Conservation (phyloP, 306 rosid genomes). For the Begonia masoniana region DNA sequence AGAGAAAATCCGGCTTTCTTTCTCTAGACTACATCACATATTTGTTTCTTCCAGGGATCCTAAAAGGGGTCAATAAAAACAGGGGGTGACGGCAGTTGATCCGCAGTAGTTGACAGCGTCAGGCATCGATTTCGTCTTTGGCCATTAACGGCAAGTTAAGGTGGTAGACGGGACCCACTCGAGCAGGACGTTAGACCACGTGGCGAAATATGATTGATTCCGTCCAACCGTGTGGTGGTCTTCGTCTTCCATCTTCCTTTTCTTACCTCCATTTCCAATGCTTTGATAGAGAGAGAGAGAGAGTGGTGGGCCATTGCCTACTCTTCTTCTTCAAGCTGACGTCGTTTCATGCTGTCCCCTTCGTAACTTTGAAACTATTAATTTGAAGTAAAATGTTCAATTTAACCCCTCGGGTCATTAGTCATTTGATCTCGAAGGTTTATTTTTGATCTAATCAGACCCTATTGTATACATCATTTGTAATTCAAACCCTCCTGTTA, state of each 20-base stretch:
- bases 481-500: too few relatives aligned
- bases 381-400: too few relatives aligned
- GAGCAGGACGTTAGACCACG: slow-evolving; percentile 15
- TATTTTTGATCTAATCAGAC: too few relatives aligned
- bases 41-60: too few relatives aligned
- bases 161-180: slow-evolving; percentile 15
- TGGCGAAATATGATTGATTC: slow-evolving; percentile 6
- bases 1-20: background rate
- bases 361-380: too few relatives aligned
- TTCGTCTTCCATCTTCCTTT: background rate
- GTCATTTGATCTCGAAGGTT: too few relatives aligned
- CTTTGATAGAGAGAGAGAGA: too few relatives aligned
- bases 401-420: too few relatives aligned
- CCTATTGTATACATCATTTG: too few relatives aligned
- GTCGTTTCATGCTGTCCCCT: background rate
- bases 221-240: slow-evolving; percentile 32
- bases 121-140: slow-evolving; percentile 3
- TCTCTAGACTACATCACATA: background rate
- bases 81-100: slow-evolving; percentile 9
- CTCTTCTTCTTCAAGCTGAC: background rate
- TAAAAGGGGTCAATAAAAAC: background rate
- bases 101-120: slow-evolving; percentile 19
- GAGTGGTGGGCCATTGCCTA: too few relatives aligned
- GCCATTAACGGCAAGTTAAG: background rate
- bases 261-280: too few relatives aligned